Percentiles rank a stretch among this genome's conserved stretches.
phyloP scores from a whole-genome alignment of 2,329 filamentous ascomycete species.

The Lasiodiplodia citricola region DNA sequence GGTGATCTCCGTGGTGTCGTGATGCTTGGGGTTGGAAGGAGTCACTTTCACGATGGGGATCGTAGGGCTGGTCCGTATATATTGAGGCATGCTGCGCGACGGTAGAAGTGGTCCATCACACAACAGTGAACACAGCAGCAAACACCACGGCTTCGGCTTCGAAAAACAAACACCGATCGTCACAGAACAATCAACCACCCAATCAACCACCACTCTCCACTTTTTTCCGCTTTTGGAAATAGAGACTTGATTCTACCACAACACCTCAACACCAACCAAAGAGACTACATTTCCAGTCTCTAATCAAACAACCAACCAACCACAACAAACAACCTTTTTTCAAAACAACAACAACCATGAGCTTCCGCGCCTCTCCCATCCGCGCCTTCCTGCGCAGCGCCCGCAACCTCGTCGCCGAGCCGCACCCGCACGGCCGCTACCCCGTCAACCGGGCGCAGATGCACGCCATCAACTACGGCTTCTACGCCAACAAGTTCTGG shows the following conservation, averaged over 20 bases:
- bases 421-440: constrained; percentile 43
- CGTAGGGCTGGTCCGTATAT: constrained; percentile 19
- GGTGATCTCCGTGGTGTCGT: constrained; percentile 9
- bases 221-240: constrained; percentile 1
- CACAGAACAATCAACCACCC: background rate
- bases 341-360: background rate
- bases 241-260: background rate
- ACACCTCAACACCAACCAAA: background rate
- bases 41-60: background rate
- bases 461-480: constrained; percentile 34
- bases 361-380: constrained; percentile 31
- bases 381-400: constrained; percentile 38
- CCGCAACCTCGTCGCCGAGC: constrained; percentile 40
- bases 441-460: constrained; percentile 36
- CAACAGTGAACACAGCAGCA: constrained; percentile 6
- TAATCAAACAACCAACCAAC: background rate
- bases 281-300: background rate
- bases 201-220: constrained; percentile 5
- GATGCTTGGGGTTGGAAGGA: constrained; percentile 4
- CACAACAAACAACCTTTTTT: background rate
- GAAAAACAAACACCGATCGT: background rate
- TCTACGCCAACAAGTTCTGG: constrained; percentile 32
- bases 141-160: background rate
- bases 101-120: constrained; percentile 19
- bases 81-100: constrained; percentile 13